Conservation (phyloP, 805 yeast species). For the Yarrowia deformans region DNA sequence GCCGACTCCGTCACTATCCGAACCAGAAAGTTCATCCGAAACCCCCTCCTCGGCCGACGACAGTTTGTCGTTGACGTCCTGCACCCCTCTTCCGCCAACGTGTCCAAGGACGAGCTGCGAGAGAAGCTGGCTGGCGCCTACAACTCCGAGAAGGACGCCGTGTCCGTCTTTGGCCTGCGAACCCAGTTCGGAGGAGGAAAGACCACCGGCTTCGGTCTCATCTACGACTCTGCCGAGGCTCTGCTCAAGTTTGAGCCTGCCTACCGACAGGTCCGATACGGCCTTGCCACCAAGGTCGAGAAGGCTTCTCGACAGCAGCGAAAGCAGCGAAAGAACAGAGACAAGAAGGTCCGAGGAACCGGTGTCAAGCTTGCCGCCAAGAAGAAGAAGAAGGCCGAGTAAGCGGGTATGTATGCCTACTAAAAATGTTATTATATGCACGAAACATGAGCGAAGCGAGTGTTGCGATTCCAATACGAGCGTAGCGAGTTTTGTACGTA, state of each 20-base stretch:
- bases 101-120: conserved; percentile 98
- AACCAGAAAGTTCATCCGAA: conserved; percentile 98
- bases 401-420: conserved; percentile 12
- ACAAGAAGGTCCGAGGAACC: conserved; percentile 98
- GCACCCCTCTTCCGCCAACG: conserved; percentile 99
- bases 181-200: conserved; percentile 99
- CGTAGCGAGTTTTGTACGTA: too few species aligned
- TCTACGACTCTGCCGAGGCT: conserved; percentile 97
- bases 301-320: conserved; percentile 99
- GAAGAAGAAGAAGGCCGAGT: conserved; percentile 39
- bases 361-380: conserved; percentile 80
- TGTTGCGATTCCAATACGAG: neutral
- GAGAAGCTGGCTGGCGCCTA: conserved; percentile 87
- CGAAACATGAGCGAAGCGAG: neutral
- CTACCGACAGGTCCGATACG: conserved; percentile 99
- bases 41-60: conserved; percentile 99
- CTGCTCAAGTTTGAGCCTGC: conserved; percentile 99
- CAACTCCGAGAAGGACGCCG: conserved; percentile 92
- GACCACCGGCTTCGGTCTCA: conserved; percentile 98
- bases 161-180: conserved; percentile 98
- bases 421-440: conserved; percentile 34
- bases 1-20: conserved; percentile 99
- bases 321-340: conserved; percentile 99
- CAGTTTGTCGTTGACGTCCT: conserved; percentile 99
- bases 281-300: conserved; percentile 94